Conservation (phyloP, 2,329 filamentous ascomycete species). For the Fusarium sp. region DNA sequence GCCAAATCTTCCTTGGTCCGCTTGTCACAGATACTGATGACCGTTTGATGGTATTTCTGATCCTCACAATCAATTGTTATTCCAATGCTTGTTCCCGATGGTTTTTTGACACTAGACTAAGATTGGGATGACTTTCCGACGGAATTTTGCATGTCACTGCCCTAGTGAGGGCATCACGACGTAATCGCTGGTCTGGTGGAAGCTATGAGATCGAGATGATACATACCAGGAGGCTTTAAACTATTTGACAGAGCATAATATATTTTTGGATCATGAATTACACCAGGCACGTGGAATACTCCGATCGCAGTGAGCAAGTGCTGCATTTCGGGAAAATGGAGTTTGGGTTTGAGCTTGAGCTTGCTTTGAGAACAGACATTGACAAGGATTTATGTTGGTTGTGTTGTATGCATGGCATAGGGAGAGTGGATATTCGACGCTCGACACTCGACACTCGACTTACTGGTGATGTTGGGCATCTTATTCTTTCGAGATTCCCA, state of each 20-base stretch:
- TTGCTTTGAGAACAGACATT: slow-evolving; percentile 12
- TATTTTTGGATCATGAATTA: not conserved
- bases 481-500: not conserved
- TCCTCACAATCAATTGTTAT: not conserved
- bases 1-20: not conserved
- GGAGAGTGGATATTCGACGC: slow-evolving; percentile 4
- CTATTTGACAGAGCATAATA: not conserved
- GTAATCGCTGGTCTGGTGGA: not conserved
- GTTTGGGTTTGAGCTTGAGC: not conserved
- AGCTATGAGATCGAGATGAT: slow-evolving; percentile 7
- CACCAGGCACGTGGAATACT: not conserved
- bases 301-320: not conserved
- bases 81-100: slow-evolving; percentile 4
- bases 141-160: slow-evolving; percentile 15
- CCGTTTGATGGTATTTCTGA: slow-evolving; percentile 1
- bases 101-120: not conserved
- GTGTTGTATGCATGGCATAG: slow-evolving; percentile 26
- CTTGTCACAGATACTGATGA: not conserved
- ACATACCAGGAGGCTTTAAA: not conserved
- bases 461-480: slow-evolving; percentile 8
- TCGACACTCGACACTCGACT: not conserved
- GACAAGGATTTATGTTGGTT: slow-evolving; percentile 10
- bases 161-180: not conserved
- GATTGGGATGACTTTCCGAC: slow-evolving; percentile 1
- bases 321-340: not conserved